A percentile compares a stretch with the other conserved stretches of the same genome.
Conservation (phyloP, 352 stramenopile species). For the Pilasporangium apinafurcum region DNA sequence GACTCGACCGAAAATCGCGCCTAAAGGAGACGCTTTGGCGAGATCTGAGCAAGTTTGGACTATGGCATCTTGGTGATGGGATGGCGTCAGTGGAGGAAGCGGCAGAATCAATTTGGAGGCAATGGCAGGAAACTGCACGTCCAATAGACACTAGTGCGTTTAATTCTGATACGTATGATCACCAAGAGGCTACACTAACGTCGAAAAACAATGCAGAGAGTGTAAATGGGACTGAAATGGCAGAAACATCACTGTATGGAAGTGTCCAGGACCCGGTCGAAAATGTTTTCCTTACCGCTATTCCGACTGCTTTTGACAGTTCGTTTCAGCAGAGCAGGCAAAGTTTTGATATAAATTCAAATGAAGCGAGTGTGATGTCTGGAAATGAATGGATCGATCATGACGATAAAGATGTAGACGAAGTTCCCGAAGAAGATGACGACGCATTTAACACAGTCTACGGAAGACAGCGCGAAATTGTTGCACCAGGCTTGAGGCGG, state of each 20-base stretch:
- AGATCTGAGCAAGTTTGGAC: constrained; percentile 44
- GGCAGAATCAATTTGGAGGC: constrained; percentile 51
- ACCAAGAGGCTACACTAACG: background rate
- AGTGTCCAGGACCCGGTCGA: background rate
- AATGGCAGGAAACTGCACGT: constrained; percentile 23
- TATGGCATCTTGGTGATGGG: constrained; percentile 34
- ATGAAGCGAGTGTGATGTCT: too few species aligned
- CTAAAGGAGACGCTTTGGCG: constrained; percentile 48
- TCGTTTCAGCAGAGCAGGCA: background rate
- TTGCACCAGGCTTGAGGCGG: constrained; percentile 35
- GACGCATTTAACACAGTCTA: background rate
- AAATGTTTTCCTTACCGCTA: constrained; percentile 11
- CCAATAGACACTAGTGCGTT: background rate
- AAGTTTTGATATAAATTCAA: too few species aligned
- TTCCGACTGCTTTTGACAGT: constrained; percentile 3
- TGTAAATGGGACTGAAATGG: too few species aligned
- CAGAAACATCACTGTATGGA: too few species aligned
- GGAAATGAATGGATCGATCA: background rate
- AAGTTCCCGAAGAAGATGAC: constrained; percentile 13
- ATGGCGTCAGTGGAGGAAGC: constrained; percentile 24
- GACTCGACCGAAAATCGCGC: constrained; percentile 16
- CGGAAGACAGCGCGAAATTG: background rate
- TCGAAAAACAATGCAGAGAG: constrained; percentile 1
- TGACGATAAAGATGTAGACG: background rate
- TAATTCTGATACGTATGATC: background rate